These are phyloP conservation scores for Mycogone perniciosa DNA, from an alignment of 2,329 filamentous ascomycete species.

Conservation along the genomic window DNA sequence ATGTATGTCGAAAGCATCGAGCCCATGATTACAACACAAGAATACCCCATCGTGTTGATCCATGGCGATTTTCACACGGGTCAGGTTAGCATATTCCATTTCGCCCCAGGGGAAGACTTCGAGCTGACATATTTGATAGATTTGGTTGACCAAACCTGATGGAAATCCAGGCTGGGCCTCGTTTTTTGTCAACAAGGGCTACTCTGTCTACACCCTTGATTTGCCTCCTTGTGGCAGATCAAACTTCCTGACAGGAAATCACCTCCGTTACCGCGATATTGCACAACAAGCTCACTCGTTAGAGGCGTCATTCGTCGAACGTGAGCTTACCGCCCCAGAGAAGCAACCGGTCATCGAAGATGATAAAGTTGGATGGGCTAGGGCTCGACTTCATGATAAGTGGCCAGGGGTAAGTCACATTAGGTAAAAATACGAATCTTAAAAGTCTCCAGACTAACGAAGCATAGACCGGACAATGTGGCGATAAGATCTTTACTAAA, in stretches of 20 bases:
- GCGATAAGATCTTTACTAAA: slow-evolving; percentile 42
- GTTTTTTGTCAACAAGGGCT: slow-evolving; percentile 36
- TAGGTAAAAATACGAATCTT: neutral
- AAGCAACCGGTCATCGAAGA: neutral
- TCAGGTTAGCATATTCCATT: slow-evolving; percentile 18
- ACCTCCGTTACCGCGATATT: slow-evolving; percentile 16
- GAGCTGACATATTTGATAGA: slow-evolving; percentile 17
- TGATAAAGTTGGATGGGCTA: slow-evolving; percentile 17
- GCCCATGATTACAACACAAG: slow-evolving; percentile 15
- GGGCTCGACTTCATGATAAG: slow-evolving; percentile 26
- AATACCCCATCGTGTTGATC: slow-evolving; percentile 26
- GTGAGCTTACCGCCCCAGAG: slow-evolving; percentile 27
- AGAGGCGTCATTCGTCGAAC: slow-evolving; percentile 20
- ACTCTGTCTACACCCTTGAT: slow-evolving; percentile 38
- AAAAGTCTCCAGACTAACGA: neutral
- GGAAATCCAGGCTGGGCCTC: slow-evolving; percentile 39
- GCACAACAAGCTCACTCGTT: slow-evolving; percentile 14
- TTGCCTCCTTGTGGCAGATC: slow-evolving; percentile 35
- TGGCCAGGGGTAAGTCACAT: slow-evolving; percentile 32
- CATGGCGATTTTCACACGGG: slow-evolving; percentile 33
- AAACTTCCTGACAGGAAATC: slow-evolving; percentile 18
- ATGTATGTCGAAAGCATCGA: slow-evolving; percentile 32
- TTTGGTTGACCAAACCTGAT: slow-evolving; percentile 43
- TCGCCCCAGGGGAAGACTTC: neutral
- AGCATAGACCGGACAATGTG: slow-evolving; percentile 27